phyloP scores from a whole-genome alignment of 2,329 filamentous ascomycete species.

The Nothopassalora personata region DNA sequence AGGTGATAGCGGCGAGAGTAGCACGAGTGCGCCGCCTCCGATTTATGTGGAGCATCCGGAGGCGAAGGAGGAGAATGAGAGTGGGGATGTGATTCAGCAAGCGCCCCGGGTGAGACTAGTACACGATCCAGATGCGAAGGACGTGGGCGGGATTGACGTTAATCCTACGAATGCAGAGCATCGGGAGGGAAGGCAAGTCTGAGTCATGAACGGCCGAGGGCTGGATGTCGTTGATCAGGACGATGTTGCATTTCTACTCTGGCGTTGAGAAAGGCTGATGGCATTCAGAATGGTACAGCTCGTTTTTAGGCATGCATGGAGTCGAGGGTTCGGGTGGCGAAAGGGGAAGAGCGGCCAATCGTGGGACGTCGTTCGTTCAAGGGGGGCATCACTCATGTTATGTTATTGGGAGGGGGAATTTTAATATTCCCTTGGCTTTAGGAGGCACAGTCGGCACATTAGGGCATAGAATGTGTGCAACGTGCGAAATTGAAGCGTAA shows the following conservation, averaged over 20 bases:
- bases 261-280: not conserved
- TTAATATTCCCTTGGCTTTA: too few species aligned
- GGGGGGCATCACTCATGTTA: too few species aligned
- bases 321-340: too few species aligned
- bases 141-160: conserved; percentile 20
- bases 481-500: too few species aligned
- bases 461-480: too few species aligned
- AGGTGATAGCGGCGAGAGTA: conserved; percentile 29
- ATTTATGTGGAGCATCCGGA: conserved; percentile 21
- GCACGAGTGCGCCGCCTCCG: conserved; percentile 20
- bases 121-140: conserved; percentile 18
- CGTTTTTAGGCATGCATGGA: too few species aligned
- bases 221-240: not conserved
- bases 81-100: conserved; percentile 20
- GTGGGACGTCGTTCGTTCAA: too few species aligned
- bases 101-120: conserved; percentile 9
- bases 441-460: too few species aligned
- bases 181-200: not conserved
- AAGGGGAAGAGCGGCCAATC: too few species aligned
- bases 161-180: conserved; percentile 4
- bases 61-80: not conserved
- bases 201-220: not conserved
- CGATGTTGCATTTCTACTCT: not conserved
- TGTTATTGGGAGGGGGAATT: too few species aligned
- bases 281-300: not conserved